Evolutionary conservation across 176 grass and related monocot species (phyloP).

Genomic region (Oryza coarctata): DNA sequence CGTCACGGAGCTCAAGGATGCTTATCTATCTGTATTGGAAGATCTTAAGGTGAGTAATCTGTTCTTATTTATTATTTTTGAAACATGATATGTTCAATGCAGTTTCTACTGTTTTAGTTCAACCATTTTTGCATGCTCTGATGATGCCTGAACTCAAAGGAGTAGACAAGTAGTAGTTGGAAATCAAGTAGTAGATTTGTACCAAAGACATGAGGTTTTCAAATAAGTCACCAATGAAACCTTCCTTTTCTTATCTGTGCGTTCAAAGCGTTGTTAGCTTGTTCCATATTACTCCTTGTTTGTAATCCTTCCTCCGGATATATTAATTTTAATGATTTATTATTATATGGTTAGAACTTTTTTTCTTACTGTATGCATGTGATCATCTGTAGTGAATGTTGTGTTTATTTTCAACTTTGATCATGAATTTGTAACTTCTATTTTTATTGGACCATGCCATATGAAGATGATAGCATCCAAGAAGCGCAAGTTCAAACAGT

Average conservation of each 20-base stretch:
- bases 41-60: slow-evolving; percentile 61
- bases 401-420: neutral
- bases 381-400: neutral
- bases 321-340: neutral
- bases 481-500: neutral
- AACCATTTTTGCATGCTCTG: neutral
- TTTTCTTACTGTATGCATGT: neutral
- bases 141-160: neutral
- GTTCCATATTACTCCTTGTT: neutral
- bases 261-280: neutral
- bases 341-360: neutral
- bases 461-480: neutral
- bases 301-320: neutral
- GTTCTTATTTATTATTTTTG: slow-evolving; percentile 5
- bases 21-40: slow-evolving; percentile 66
- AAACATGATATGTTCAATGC: neutral
- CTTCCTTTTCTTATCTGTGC: neutral
- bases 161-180: no score
- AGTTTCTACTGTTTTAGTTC: neutral
- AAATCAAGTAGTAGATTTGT: neutral
- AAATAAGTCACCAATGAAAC: neutral
- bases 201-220: neutral
- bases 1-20: slow-evolving; percentile 76
- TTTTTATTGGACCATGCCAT: neutral
- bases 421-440: neutral